Conservation (phyloP, 2,329 filamentous ascomycete genomes). For the Drechslerella coelobrocha region DNA sequence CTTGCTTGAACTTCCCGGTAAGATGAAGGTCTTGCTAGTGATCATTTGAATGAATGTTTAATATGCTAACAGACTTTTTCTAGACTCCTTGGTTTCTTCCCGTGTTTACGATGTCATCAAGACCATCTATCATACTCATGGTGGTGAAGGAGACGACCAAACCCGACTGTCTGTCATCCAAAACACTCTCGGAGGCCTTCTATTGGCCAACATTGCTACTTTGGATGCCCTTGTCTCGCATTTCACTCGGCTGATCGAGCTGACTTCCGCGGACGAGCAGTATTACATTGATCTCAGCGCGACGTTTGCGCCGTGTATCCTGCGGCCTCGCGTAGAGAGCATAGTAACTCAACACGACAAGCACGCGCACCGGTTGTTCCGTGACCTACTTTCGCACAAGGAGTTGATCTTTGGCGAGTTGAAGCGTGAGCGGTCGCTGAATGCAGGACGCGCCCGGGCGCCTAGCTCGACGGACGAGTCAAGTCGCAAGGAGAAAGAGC, state of each 20-base stretch:
- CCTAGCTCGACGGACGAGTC: slow-evolving; percentile 89
- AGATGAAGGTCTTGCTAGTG: slow-evolving; percentile 56
- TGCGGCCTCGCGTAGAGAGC: slow-evolving; percentile 84
- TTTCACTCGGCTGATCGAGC: slow-evolving; percentile 93
- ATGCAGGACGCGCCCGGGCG: slow-evolving; percentile 74
- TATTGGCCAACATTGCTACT: slow-evolving; percentile 97
- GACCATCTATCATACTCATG: slow-evolving; percentile 87
- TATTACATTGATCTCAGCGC: slow-evolving; percentile 79
- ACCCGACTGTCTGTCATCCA: slow-evolving; percentile 89
- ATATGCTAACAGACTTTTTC: slow-evolving; percentile 17
- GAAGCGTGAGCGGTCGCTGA: slow-evolving; percentile 81
- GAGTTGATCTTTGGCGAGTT: slow-evolving; percentile 93
- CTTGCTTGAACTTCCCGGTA: slow-evolving; percentile 90
- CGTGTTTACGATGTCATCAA: slow-evolving; percentile 99
- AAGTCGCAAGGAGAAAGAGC: slow-evolving; percentile 90
- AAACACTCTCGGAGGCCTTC: slow-evolving; percentile 91
- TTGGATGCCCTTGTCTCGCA: slow-evolving; percentile 97
- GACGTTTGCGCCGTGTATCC: slow-evolving; percentile 79
- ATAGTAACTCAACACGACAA: slow-evolving; percentile 95
- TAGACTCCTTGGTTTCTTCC: slow-evolving; percentile 96
- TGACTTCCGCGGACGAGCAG: slow-evolving; percentile 91
- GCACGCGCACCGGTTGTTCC: slow-evolving; percentile 86
- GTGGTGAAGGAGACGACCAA: slow-evolving; percentile 76
- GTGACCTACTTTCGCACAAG: slow-evolving; percentile 92
- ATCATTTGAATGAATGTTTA: background rate